Base-by-base conservation (phyloP, 1,284 basidiomycete genomes). In the Exobasidium cylindrosporum region DNA sequence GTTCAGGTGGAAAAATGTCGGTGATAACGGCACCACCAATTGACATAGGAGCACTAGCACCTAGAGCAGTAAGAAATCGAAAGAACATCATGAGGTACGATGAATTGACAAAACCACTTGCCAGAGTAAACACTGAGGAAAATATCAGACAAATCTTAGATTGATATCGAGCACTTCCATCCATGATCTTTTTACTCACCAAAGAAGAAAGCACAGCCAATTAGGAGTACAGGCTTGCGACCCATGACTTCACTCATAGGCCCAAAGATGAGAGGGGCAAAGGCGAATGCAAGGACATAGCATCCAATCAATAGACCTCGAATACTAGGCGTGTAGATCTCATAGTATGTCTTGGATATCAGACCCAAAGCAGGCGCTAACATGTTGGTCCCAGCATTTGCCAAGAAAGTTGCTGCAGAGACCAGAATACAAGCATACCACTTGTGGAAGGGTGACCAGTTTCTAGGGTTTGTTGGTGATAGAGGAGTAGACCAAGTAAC, bases 391-490 rank as follows among this genome's bases (percentile, higher is more conserved):
- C 24, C 53, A 26, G 53, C 53, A 26, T 55, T 55, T 55, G 53
- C 53, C 28, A 55, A 44, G 21, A 55, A 35, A 14, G 53, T 55
- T 40, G 53, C 21, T 14, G n/a, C n/a, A 30, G 53, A 55, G 4
- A 55, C 53, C 3, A 55, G 28, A 14, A 55, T 44, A 17, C 53
- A 55, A 6, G 53, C 53, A 32, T 55, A 55, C 53, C 53, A 55
- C 26, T 55, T 55, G 21, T 26, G 21, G 4, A 31, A 26, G n/a
- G 53, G 83, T 0, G 82, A 72, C 88, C 88, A 89, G 78, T 89
- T 88, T 75, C 85, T 85, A 0, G 88, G 88, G 74, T 89, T 88
- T n/a, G 77, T 76, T 1, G 85, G 85, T 77, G 88, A 87, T 53
- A 86, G 78, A 0, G 84, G 84, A 0, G 85, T 85, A 56, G 88